Conservation (phyloP, 106 monocot species). For the Cymbidium sinense region DNA sequence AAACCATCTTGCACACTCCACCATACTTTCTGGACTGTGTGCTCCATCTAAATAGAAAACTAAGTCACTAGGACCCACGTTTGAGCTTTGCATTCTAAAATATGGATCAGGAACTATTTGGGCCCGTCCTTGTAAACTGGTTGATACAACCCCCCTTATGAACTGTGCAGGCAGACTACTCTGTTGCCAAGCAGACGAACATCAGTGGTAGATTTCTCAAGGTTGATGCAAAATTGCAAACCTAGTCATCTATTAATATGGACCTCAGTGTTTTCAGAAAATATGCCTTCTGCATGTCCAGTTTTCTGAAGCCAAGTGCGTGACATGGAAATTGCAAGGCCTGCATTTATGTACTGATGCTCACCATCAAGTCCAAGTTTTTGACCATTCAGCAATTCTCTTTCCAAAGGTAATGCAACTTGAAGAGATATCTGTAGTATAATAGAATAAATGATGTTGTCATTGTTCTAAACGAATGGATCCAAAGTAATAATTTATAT, state of each 20-base stretch:
- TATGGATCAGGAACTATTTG: constrained; percentile 62
- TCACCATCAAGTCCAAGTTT: constrained; percentile 86
- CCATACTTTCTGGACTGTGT: constrained; percentile 96
- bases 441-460: neutral
- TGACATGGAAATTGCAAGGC: constrained; percentile 68
- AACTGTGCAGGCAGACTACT: constrained; percentile 58
- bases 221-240: neutral
- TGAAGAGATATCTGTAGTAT: constrained; percentile 53
- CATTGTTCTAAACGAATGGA: neutral
- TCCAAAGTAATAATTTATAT: neutral
- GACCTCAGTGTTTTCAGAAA: constrained; percentile 22
- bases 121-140: constrained; percentile 71
- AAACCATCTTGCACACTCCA: constrained; percentile 88
- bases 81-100: constrained; percentile 5
- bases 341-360: constrained; percentile 85
- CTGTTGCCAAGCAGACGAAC: constrained; percentile 26
- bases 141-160: constrained; percentile 49
- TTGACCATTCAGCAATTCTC: constrained; percentile 34
- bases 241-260: neutral
- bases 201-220: constrained; percentile 1
- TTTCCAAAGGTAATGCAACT: constrained; percentile 55
- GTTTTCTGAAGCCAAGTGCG: constrained; percentile 61
- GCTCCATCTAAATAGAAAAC: constrained; percentile 93
- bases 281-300: constrained; percentile 26
- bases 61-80: constrained; percentile 20